Percentiles rank a stretch among this genome's conserved stretches.
These are phyloP conservation scores for Aspergillus phoenicis DNA, from an alignment of 2,329 filamentous ascomycete species.

Conservation along the genomic window DNA sequence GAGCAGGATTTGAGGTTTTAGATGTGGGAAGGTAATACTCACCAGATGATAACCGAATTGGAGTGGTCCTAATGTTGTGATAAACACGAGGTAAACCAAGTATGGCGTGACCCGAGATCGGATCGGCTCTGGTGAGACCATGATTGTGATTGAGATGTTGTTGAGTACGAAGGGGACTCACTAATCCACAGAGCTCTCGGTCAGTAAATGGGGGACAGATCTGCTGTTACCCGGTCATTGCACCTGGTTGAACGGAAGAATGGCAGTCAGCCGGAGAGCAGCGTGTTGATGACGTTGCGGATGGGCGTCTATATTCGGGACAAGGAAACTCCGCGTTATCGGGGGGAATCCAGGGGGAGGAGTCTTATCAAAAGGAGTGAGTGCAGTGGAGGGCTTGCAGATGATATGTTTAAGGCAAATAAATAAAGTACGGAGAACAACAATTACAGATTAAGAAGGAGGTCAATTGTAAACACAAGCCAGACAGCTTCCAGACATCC, in stretches of 20 bases:
- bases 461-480: too few species aligned
- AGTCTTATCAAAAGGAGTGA: neutral
- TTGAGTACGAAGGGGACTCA: neutral
- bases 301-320: constrained; percentile 6
- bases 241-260: neutral
- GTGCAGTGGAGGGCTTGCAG: neutral
- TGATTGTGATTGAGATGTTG: constrained; percentile 15
- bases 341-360: neutral
- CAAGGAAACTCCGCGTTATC: constrained; percentile 14
- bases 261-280: neutral
- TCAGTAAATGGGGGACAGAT: neutral
- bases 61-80: constrained; percentile 81
- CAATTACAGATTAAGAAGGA: too few species aligned
- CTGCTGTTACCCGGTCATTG: constrained; percentile 3
- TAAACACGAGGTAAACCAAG: constrained; percentile 72
- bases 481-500: too few species aligned
- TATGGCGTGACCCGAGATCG: constrained; percentile 65
- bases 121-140: constrained; percentile 25
- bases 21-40: constrained; percentile 32
- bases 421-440: too few species aligned
- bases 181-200: neutral
- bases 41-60: constrained; percentile 95
- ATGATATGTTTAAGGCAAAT: neutral
- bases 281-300: constrained; percentile 14
- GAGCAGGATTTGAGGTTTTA: neutral